Evolutionary conservation across 495 filamentous ascomycete genomes (phyloP).

Genomic region (Monascus purpureus): DNA sequence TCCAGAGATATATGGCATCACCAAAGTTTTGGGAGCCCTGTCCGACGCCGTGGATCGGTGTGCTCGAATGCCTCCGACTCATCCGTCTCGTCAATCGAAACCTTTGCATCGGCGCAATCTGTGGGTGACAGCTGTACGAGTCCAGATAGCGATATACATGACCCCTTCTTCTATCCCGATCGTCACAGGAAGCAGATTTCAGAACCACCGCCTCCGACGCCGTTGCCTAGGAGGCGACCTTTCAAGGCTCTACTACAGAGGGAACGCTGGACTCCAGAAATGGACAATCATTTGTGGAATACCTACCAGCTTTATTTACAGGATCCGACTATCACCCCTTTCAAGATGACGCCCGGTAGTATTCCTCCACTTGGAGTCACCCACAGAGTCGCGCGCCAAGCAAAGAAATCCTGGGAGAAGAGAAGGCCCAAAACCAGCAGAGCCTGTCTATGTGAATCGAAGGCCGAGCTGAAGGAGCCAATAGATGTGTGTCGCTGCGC

Average conservation of each 20-base stretch:
- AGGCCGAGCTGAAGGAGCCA: not conserved
- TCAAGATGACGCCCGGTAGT: slow-evolving; percentile 75
- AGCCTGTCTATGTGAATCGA: slow-evolving; percentile 12
- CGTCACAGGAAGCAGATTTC: slow-evolving; percentile 20
- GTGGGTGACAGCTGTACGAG: slow-evolving; percentile 56
- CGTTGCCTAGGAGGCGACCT: slow-evolving; percentile 12
- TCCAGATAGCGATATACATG: slow-evolving; percentile 45
- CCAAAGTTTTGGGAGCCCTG: slow-evolving; percentile 17
- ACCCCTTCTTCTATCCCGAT: slow-evolving; percentile 39
- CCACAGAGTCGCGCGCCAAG: slow-evolving; percentile 72
- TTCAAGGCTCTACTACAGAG: slow-evolving; percentile 10
- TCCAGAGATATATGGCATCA: slow-evolving; percentile 17
- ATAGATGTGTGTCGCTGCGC: slow-evolving; percentile 44
- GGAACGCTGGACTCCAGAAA: slow-evolving; percentile 64
- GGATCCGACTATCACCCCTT: slow-evolving; percentile 85
- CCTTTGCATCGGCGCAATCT: slow-evolving; percentile 48
- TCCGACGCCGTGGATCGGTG: slow-evolving; percentile 41
- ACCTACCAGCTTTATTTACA: slow-evolving; percentile 78
- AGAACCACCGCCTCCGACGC: slow-evolving; percentile 13
- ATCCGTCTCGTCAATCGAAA: slow-evolving; percentile 53
- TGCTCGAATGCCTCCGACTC: slow-evolving; percentile 56
- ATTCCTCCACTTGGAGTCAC: slow-evolving; percentile 85
- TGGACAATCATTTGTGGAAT: slow-evolving; percentile 89
- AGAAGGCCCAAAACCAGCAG: slow-evolving; percentile 10
- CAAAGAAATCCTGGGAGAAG: slow-evolving; percentile 65